phyloP scores from a whole-genome alignment of 495 filamentous ascomycete species.

The Podospora fimiseda region DNA sequence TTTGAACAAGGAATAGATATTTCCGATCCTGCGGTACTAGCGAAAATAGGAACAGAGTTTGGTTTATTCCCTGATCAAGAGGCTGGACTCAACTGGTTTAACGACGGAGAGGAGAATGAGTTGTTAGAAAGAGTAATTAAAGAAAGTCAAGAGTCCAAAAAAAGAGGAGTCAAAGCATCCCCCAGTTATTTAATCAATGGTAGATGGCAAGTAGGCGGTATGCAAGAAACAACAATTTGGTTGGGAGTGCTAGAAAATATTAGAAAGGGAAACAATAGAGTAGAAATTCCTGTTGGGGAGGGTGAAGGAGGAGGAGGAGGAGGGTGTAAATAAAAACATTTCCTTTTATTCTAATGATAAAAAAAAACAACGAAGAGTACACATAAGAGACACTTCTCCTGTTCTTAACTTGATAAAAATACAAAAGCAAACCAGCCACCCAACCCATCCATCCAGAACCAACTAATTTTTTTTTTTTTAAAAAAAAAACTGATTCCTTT shows the following conservation, averaged over 20 bases:
- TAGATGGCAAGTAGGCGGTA: slow-evolving; percentile 61
- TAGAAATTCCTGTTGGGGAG: not conserved
- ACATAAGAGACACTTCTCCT: too few species aligned
- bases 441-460: too few species aligned
- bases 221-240: slow-evolving; percentile 48
- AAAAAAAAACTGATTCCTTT: too few species aligned
- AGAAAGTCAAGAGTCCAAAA: not conserved
- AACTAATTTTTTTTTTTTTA: too few species aligned
- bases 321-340: too few species aligned
- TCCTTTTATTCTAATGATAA: too few species aligned
- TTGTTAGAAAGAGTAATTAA: slow-evolving; percentile 9
- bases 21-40: slow-evolving; percentile 54
- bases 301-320: slow-evolving; percentile 5
- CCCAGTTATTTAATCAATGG: slow-evolving; percentile 69
- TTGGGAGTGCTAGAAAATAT: slow-evolving; percentile 39
- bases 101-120: slow-evolving; percentile 36
- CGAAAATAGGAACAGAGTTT: slow-evolving; percentile 48
- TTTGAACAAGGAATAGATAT: slow-evolving; percentile 73
- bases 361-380: too few species aligned
- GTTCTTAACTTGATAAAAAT: too few species aligned
- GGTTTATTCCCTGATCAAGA: slow-evolving; percentile 43
- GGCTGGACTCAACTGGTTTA: slow-evolving; percentile 54
- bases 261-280: not conserved
- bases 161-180: slow-evolving; percentile 59
- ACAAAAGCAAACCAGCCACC: too few species aligned